Base-by-base conservation (phyloP, 345 rosid species). In the Erucastrum elatum region DNA sequence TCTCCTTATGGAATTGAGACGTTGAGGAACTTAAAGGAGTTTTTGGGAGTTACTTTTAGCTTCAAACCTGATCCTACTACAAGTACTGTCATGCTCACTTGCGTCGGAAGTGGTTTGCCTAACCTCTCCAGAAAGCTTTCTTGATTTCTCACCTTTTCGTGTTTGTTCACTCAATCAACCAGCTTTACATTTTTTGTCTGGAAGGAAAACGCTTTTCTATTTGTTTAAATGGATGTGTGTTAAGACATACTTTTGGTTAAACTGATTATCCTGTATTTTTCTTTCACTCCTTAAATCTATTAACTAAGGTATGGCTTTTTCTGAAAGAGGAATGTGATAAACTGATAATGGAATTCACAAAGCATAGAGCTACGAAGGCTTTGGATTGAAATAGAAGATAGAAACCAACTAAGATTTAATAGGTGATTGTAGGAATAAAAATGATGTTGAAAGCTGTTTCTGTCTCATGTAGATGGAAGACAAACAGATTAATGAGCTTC, bases 381-480 rank as follows among this genome's bases (percentile, higher is more conserved):
- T 4, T 46, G 55, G 55, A 46, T 46, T 44, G 51, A 44, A 44
- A 11, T 44, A 44, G 51, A 44, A 44, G 51, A 44, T 12, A 44
- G n/a, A 44, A 44, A 44, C 51, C n/a, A 44, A 44, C 51, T 21
- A 21, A 21, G 21, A 21, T 21, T 21, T 21, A 21, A 21, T 21
- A 21, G 21, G 21, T 21, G 21, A 21, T 21, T 21, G 21, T 21
- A 21, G 21, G 21, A 21, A 21, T 65, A 86, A 37, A 0, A 94
- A 90, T 4, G 99, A 93, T 30, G 91, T 80, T 1, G 94, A 90
- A n/a, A 92, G 77, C 83, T 92, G 91, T 82, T 68, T 91, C 74
- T 93, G 99, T 64, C 90, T 85, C 90, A 84, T 86, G 66, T 97
- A 91, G 76, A 93, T 90, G 3, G 99, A 93, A 6, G 96, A 90